Evolutionary conservation across 805 yeast species (phyloP), one percentile per base, ranked within the genome.

Genomic region (Candida endomychidarum): DNA sequence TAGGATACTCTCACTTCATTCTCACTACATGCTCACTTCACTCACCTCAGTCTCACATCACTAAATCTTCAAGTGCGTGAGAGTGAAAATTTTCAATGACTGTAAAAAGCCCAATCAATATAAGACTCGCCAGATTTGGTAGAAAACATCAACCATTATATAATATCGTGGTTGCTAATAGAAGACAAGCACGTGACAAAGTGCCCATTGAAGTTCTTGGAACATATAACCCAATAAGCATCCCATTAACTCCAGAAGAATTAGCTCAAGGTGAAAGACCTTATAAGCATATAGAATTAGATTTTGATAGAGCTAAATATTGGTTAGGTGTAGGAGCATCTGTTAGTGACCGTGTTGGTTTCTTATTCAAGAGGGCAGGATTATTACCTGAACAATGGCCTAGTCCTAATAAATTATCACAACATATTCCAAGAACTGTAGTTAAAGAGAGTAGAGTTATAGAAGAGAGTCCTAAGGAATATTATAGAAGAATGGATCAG

Each of bases 261-360:
- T 67, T 66, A 48, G 77, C 73, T 27, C 59, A 58, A 15, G 86
- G 84, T 8, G 66, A 68, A 27, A 65, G 74, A 46, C 86, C 90
- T 9, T 72, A 75, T 35, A 91, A 93, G 60, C 89, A 89, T 50
- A 77, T 91, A 28, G 76, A 81, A 50, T 67, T 93, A 25, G 98
- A 93, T 58, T 89, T 93, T 57, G 80, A 80, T 48, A 79, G 96
- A 53, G 80, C 96, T 4, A 88, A 88, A 61, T 93, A 93, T 64
- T 93, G 99, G 99, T 68, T 93, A 24, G 96, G 96, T 53, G 96
- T 88, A 14, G 99, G 99, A 9, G 98, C 98, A 1, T 95, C 86
- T 58, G 95, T 96, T 5, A 80, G 91, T 17, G 89, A 84, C 31
- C 70, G 93, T 3, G 95, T 91, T 9, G 75, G 80, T 2, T 79